Conservation (phyloP, 2,329 filamentous ascomycete species). For the Trichoderma koningiopsis region DNA sequence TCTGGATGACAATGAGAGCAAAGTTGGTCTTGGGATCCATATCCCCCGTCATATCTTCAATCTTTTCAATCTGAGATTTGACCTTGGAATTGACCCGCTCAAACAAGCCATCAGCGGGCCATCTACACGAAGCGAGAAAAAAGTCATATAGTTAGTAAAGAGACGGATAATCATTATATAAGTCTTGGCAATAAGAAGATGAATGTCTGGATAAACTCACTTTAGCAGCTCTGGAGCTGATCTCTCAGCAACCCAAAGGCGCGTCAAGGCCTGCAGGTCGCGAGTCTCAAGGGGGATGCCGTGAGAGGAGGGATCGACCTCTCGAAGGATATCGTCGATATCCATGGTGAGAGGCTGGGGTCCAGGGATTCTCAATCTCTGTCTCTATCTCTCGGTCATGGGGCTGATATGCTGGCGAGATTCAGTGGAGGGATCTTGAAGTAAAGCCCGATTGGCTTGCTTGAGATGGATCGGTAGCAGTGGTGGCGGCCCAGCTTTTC, state of each 20-base stretch:
- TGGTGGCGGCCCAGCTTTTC: neutral
- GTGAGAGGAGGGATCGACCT: conserved; percentile 64
- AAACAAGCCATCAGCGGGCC: conserved; percentile 72
- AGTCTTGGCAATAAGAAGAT: neutral
- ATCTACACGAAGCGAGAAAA: conserved; percentile 42
- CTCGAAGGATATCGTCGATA: conserved; percentile 77
- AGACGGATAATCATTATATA: neutral
- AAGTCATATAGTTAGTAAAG: neutral
- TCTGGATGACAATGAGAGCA: conserved; percentile 90
- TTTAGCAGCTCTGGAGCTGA: conserved; percentile 85
- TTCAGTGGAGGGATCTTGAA: neutral
- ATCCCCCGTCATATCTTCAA: conserved; percentile 77
- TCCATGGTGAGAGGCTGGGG: conserved; percentile 56
- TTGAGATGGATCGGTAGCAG: neutral
- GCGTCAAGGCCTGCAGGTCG: conserved; percentile 86
- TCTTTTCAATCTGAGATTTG: conserved; percentile 67
- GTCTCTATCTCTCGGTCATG: neutral
- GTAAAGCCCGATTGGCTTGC: neutral
- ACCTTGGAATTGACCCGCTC: conserved; percentile 77
- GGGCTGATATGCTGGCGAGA: neutral
- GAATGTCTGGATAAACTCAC: conserved; percentile 49
- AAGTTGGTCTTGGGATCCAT: conserved; percentile 93
- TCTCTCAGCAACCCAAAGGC: conserved; percentile 91
- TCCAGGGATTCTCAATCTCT: neutral
- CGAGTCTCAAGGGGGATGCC: conserved; percentile 60